These are phyloP conservation scores for Mycosphaerella sp. DNA, from an alignment of 2,329 filamentous ascomycete genomes.

Conservation along the genomic window DNA sequence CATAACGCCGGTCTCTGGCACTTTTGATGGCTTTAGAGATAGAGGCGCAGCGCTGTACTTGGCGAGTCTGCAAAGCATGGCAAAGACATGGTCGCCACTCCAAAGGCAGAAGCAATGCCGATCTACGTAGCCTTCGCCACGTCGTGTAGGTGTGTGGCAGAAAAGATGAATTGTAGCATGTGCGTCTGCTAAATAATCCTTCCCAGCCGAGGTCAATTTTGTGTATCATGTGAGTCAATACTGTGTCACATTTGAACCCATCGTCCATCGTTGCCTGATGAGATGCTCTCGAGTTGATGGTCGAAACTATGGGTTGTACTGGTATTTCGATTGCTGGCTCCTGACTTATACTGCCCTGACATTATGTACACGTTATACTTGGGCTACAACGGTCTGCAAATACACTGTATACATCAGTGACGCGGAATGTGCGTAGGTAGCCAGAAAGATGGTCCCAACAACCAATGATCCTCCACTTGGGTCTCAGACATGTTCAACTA, in stretches of 20 bases:
- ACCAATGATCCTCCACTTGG: no score
- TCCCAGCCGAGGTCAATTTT: neutral
- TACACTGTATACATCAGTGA: no score
- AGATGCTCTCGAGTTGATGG: neutral
- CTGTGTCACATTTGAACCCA: neutral
- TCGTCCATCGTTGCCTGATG: neutral
- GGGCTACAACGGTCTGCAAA: no score
- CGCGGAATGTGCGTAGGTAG: no score
- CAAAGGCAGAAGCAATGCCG: neutral
- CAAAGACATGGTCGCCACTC: slow-evolving; percentile 2
- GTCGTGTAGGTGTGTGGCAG: neutral
- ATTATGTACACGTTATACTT: no score
- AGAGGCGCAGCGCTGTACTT: neutral
- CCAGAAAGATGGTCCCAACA: no score
- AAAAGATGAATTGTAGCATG: neutral
- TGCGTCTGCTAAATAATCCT: neutral
- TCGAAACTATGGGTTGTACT: no score
- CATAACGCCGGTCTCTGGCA: neutral
- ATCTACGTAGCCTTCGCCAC: neutral
- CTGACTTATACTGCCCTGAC: neutral
- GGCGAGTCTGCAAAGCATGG: neutral
- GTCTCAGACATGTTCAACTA: no score
- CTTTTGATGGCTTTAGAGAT: neutral
- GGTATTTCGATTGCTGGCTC: neutral
- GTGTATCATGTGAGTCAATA: neutral